phyloP scores from a whole-genome alignment of 805 yeast species.

The Metschnikowia koreensis region DNA sequence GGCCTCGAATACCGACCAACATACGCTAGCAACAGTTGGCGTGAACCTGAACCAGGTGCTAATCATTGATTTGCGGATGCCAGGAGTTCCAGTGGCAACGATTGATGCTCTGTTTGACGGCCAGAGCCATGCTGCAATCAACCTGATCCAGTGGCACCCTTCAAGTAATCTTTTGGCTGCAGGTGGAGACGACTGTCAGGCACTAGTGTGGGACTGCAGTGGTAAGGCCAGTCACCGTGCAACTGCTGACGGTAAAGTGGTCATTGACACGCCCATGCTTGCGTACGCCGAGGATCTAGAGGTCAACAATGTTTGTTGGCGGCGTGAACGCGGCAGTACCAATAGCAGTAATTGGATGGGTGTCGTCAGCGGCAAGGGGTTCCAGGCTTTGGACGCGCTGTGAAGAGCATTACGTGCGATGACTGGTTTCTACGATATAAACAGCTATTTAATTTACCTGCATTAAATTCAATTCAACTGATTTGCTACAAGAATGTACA shows the following conservation, averaged over 20 bases:
- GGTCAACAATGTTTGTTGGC: conserved; percentile 76
- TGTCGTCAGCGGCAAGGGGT: conserved; percentile 62
- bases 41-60: conserved; percentile 63
- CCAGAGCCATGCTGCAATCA: conserved; percentile 59
- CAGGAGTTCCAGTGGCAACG: conserved; percentile 74
- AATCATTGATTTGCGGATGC: conserved; percentile 81
- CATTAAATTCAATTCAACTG: too few species aligned
- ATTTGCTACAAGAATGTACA: too few species aligned
- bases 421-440: too few species aligned
- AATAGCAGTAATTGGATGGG: conserved; percentile 71
- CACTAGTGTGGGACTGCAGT: conserved; percentile 63
- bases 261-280: conserved; percentile 37
- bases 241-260: conserved; percentile 12
- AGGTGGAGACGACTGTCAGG: conserved; percentile 75
- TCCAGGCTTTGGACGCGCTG: conserved; percentile 54
- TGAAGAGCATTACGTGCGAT: background rate
- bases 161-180: conserved; percentile 55
- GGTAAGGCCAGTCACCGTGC: conserved; percentile 16
- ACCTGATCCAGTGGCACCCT: conserved; percentile 85
- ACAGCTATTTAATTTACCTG: too few species aligned
- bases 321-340: conserved; percentile 47
- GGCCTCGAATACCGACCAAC: conserved; percentile 76
- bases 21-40: conserved; percentile 80
- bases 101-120: conserved; percentile 55
- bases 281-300: conserved; percentile 66